Conservation (phyloP, 2,329 filamentous ascomycete species). For the Clathrospora elynae region DNA sequence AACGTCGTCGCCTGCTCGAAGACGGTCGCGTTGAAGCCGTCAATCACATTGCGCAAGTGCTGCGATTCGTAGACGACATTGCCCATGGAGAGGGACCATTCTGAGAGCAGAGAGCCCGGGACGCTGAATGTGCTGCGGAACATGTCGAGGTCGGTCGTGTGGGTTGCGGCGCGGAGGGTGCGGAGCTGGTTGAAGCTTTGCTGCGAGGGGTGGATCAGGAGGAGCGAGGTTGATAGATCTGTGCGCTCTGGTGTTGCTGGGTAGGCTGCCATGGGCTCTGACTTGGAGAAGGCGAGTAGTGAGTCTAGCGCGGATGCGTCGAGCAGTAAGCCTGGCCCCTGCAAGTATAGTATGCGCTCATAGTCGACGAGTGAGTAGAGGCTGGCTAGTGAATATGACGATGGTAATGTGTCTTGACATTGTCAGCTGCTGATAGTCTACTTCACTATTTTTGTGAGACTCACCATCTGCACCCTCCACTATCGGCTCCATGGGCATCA, state of each 20-base stretch:
- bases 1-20: slow-evolving; percentile 53
- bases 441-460: too few relatives aligned
- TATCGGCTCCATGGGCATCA: slow-evolving; percentile 52
- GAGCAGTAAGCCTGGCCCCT: slow-evolving; percentile 53
- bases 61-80: slow-evolving; percentile 47
- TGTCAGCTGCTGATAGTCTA: slow-evolving; percentile 8
- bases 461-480: slow-evolving; percentile 43
- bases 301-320: slow-evolving; percentile 55
- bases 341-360: slow-evolving; percentile 53
- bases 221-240: slow-evolving; percentile 45
- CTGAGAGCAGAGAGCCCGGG: slow-evolving; percentile 45
- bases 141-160: slow-evolving; percentile 40
- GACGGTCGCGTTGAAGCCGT: slow-evolving; percentile 53
- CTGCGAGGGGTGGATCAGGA: slow-evolving; percentile 46
- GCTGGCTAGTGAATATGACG: slow-evolving; percentile 53
- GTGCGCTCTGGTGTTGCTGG: slow-evolving; percentile 39
- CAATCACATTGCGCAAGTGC: slow-evolving; percentile 33
- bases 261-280: slow-evolving; percentile 43
- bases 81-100: slow-evolving; percentile 46
- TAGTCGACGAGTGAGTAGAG: slow-evolving; percentile 53
- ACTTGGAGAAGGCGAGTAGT: slow-evolving; percentile 49
- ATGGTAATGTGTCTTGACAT: slow-evolving; percentile 35
- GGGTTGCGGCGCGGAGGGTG: slow-evolving; percentile 29
- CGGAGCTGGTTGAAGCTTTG: slow-evolving; percentile 41
- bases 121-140: slow-evolving; percentile 41